A percentile compares a stretch with the other conserved stretches of the same genome.
phyloP scores from a whole-genome alignment of 495 filamentous ascomycete species.

The Penicillium macrosclerotiorum region DNA sequence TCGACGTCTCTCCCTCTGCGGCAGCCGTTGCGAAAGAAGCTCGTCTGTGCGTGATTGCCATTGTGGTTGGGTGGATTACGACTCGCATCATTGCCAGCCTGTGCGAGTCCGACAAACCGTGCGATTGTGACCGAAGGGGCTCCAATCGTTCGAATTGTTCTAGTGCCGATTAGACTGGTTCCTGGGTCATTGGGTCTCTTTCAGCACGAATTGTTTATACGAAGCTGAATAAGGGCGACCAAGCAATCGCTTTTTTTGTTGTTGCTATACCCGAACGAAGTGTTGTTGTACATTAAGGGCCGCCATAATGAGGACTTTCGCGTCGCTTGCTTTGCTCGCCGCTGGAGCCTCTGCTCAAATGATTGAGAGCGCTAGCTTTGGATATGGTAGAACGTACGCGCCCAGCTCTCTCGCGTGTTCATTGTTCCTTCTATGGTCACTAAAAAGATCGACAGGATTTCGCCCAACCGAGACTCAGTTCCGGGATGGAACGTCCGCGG shows the following conservation, averaged over 20 bases:
- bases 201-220: background rate
- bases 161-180: conserved; percentile 7
- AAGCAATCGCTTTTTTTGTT: background rate
- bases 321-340: conserved; percentile 47
- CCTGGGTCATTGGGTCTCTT: background rate
- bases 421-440: conserved; percentile 2
- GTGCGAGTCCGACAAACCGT: conserved; percentile 30
- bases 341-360: conserved; percentile 59
- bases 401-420: background rate
- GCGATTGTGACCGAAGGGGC: conserved; percentile 25
- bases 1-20: conserved; percentile 48
- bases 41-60: conserved; percentile 46
- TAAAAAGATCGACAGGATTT: conserved; percentile 48
- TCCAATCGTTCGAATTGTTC: conserved; percentile 7
- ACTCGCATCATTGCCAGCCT: conserved; percentile 43
- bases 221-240: background rate
- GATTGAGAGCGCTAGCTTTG: conserved; percentile 73
- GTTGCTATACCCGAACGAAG: background rate
- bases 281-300: conserved; percentile 9
- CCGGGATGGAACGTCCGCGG: conserved; percentile 70
- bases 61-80: conserved; percentile 51
- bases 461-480: conserved; percentile 53
- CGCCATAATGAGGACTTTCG: conserved; percentile 41
- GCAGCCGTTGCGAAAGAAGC: conserved; percentile 44
- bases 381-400: conserved; percentile 62